Base-by-base conservation (phyloP, 2,329 filamentous ascomycete genomes). In the Cercospora sp. region DNA sequence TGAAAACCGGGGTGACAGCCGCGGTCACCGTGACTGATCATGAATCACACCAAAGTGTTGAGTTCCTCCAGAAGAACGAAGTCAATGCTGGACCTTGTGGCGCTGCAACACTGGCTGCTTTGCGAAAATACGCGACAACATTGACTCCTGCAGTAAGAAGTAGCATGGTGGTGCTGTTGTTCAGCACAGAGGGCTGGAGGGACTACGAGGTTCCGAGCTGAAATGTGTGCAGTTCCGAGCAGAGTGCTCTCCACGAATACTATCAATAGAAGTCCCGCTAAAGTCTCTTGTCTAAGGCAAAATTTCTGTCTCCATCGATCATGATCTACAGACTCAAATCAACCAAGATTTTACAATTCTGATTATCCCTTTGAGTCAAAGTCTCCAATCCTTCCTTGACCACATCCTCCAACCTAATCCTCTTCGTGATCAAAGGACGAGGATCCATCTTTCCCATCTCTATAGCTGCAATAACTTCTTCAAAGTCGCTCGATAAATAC, bases 161-260 rank as follows among this genome's bases (percentile, higher is more conserved):
- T 0, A 79, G 87, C n/a, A 85, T 87, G 0, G 82, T 88, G 0
- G 83, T 92, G 0, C 84, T 93, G 0, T 76, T 93, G 1, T 84
- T 91, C 51, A 89, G 86, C 69, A 93, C 90, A 0, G 89, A 91
- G 76, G 89, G 89, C 0, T 73, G 74, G 8, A 82, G 89, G 43
- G 81, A 84, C 1, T 90, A 91, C 70, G 61, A 74, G 8, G 60
- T 72, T 3, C 74, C 73, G n/a, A n/a, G 21, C 16, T 59, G 63
- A 65, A 21, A 7, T 24, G 16, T 2, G 10, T 24, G 28, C 1
- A 13, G 6, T 3, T 2, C 10, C 6, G 12, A n/a, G 3, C 49
- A 28, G 21, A 51, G 5, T 5, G 18, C n/a, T 26, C 18, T 0
- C 2, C 18, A 2, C 10, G 21, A 3, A 51, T 13, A 26, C 1